These are phyloP conservation scores for Crucibulum laeve DNA, from an alignment of 768 basidiomycete genomes.

Conservation along the genomic window DNA sequence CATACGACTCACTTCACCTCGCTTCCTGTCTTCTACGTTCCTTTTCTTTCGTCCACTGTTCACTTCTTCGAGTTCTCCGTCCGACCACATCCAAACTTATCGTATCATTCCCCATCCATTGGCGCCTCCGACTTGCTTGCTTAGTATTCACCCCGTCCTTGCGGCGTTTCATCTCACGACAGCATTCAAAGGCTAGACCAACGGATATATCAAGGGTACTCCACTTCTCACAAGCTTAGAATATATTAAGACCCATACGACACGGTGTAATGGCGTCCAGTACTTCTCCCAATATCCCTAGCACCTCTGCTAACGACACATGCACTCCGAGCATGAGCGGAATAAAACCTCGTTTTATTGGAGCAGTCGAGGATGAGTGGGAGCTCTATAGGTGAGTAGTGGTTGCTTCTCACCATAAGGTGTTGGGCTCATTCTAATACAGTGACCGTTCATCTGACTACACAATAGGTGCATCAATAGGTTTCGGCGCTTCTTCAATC, in stretches of 20 bases:
- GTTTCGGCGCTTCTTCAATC: slow-evolving; percentile 89
- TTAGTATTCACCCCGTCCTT: no score
- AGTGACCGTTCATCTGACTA: slow-evolving; percentile 75
- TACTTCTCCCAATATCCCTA: background rate
- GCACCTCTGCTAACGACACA: background rate
- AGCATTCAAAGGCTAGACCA: no score
- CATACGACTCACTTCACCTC: no score
- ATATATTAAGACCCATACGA: background rate
- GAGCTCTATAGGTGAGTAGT: slow-evolving; percentile 63
- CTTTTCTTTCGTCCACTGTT: no score
- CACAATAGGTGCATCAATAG: slow-evolving; percentile 71
- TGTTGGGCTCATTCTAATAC: slow-evolving; percentile 5
- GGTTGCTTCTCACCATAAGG: slow-evolving; percentile 2
- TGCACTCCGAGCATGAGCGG: background rate
- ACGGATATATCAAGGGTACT: background rate
- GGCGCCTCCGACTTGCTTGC: no score
- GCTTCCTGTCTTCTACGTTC: no score
- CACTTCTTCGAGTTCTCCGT: no score
- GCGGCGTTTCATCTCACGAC: no score
- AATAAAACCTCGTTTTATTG: slow-evolving; percentile 63
- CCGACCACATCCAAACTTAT: no score
- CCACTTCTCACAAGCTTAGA: background rate
- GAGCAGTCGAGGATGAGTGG: slow-evolving; percentile 84
- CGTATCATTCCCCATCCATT: no score
- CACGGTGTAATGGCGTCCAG: background rate